phyloP scores from a whole-genome alignment of 2,329 filamentous ascomycete genomes.

The Gliomastix tumulicola region DNA sequence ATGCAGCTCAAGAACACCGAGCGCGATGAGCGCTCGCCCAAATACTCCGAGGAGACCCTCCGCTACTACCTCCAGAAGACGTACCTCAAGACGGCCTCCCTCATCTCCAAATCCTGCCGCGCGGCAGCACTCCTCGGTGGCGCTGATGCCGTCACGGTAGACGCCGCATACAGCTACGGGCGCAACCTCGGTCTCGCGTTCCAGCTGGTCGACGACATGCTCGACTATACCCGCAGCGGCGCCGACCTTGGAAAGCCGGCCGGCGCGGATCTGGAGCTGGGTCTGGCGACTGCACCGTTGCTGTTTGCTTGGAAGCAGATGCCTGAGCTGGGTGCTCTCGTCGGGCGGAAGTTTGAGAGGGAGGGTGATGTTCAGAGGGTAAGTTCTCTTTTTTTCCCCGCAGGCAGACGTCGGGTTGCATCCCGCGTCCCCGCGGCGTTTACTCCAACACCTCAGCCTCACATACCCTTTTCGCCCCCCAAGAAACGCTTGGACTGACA shows the following conservation, averaged over 20 bases:
- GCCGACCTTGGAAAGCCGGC: constrained; percentile 89
- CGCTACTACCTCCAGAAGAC: constrained; percentile 97
- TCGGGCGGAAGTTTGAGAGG: constrained; percentile 81
- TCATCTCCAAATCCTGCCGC: constrained; percentile 94
- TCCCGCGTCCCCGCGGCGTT: background rate
- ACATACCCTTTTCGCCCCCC: background rate
- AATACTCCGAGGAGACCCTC: constrained; percentile 83
- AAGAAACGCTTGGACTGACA: background rate
- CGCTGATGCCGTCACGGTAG: constrained; percentile 69
- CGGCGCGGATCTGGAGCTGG: constrained; percentile 87
- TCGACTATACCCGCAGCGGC: constrained; percentile 87
- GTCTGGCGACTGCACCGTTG: constrained; percentile 86
- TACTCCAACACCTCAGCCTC: background rate
- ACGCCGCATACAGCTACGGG: constrained; percentile 87
- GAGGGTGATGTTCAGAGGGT: constrained; percentile 83
- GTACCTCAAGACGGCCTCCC: constrained; percentile 90
- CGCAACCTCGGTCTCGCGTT: constrained; percentile 93
- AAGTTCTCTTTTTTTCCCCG: constrained; percentile 25
- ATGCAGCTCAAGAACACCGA: constrained; percentile 99
- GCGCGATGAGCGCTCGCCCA: constrained; percentile 74
- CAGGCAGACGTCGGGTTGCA: no score
- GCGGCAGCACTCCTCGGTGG: constrained; percentile 82
- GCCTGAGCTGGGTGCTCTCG: constrained; percentile 75
- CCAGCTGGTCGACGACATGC: constrained; percentile 95
- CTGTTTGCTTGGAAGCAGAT: constrained; percentile 94